Conservation (phyloP, 495 filamentous ascomycete species). For the Penicillium herquei region DNA sequence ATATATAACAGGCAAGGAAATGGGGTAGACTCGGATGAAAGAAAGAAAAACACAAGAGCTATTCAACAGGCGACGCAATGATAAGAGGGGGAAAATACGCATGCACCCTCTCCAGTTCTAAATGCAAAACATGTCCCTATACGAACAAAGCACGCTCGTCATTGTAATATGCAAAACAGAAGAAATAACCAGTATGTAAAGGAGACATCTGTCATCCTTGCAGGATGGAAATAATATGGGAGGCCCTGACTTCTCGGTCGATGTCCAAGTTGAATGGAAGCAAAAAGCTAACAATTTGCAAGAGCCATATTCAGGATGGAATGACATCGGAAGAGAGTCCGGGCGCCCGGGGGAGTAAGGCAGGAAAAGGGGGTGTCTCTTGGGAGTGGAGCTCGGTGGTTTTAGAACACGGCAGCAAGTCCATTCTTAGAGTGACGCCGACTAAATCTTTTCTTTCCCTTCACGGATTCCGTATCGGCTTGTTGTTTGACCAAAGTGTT, state of each 20-base stretch:
- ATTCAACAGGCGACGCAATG: constrained; percentile 14
- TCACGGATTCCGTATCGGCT: constrained; percentile 53
- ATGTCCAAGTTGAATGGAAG: neutral
- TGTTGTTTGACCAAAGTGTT: constrained; percentile 50
- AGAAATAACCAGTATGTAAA: constrained; percentile 25
- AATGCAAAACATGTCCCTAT: constrained; percentile 37
- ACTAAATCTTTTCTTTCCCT: constrained; percentile 78
- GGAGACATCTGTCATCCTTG: constrained; percentile 17
- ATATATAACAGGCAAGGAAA: constrained; percentile 28
- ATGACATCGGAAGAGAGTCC: neutral
- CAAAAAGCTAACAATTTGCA: neutral
- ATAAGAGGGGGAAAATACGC: constrained; percentile 23
- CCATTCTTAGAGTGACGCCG: constrained; percentile 89
- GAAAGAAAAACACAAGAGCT: constrained; percentile 10
- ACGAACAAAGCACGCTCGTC: constrained; percentile 38
- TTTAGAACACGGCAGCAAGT: constrained; percentile 74
- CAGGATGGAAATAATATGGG: too few species aligned
- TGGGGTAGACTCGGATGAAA: neutral
- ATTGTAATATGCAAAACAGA: constrained; percentile 41
- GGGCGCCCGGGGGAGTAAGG: neutral
- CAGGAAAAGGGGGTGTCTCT: neutral
- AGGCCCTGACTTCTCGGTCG: too few species aligned
- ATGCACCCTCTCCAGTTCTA: constrained; percentile 41
- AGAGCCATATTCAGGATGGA: neutral
- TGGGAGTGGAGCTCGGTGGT: neutral